A percentile compares a stretch with the other conserved stretches of the same genome.
Evolutionary conservation across 768 basidiomycete genomes (phyloP).

Genomic region (Mrakia frigida): DNA sequence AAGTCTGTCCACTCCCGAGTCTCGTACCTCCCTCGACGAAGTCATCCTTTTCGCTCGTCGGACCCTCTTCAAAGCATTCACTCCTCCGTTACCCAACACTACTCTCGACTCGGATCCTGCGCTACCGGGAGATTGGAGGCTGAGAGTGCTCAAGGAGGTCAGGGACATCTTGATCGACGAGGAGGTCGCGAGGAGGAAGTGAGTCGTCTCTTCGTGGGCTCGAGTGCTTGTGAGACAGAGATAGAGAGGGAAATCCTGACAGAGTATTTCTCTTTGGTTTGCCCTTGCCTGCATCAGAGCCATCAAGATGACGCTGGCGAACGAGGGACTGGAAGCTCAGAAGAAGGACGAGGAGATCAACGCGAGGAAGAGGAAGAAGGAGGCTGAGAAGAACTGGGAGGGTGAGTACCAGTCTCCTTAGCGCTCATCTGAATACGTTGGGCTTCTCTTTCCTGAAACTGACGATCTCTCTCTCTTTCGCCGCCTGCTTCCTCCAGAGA

Average conservation of each 20-base stretch:
- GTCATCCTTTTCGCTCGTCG: constrained; percentile 30
- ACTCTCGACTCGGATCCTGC: constrained; percentile 27
- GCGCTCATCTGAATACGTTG: background rate
- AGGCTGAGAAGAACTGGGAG: constrained; percentile 86
- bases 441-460: background rate
- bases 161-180: constrained; percentile 87
- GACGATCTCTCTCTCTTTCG: background rate
- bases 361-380: constrained; percentile 74
- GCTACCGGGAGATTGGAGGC: constrained; percentile 50
- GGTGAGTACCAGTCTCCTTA: constrained; percentile 50
- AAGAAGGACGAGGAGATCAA: constrained; percentile 82
- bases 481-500: constrained; percentile 48
- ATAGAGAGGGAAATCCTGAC: background rate
- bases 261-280: background rate
- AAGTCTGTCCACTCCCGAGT: constrained; percentile 9
- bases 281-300: constrained; percentile 56
- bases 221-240: background rate
- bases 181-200: constrained; percentile 79
- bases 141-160: constrained; percentile 61
- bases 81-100: constrained; percentile 19
- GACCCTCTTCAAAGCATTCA: constrained; percentile 21
- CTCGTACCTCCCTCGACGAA: constrained; percentile 23
- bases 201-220: constrained; percentile 39
- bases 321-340: constrained; percentile 76
- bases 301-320: constrained; percentile 82